A percentile compares a stretch with the other conserved stretches of the same genome.
These are phyloP conservation scores for Ceratobasidium sp. DNA, from an alignment of 1,284 basidiomycete species.

Conservation along the genomic window DNA sequence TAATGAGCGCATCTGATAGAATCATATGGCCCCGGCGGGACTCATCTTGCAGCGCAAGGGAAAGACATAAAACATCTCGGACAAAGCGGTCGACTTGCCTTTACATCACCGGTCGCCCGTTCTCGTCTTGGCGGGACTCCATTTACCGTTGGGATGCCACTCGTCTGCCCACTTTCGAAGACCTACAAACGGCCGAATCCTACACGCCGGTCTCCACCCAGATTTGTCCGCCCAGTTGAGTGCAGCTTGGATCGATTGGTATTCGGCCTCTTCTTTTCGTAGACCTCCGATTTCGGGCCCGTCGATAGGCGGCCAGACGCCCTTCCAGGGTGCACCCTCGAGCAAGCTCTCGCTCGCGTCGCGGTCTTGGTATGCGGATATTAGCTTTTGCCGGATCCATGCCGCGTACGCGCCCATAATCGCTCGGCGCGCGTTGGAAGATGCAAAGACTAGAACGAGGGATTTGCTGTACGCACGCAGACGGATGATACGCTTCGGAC, in stretches of 20 bases:
- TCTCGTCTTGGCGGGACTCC: neutral
- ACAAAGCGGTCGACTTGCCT: neutral
- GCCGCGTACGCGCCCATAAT: conserved; percentile 3
- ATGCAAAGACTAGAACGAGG: conserved; percentile 17
- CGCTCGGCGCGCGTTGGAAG: conserved; percentile 9
- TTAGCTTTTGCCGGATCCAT: conserved; percentile 2
- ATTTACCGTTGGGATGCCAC: conserved; percentile 9
- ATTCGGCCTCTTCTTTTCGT: neutral
- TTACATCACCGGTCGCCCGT: neutral
- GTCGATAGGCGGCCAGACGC: neutral
- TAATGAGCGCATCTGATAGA: neutral
- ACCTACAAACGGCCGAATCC: neutral
- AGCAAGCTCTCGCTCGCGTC: neutral
- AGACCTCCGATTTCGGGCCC: neutral
- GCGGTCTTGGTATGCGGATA: neutral
- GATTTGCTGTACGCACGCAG: neutral
- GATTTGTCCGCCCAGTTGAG: conserved; percentile 4
- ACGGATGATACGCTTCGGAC: conserved; percentile 12
- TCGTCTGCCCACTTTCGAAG: conserved; percentile 5
- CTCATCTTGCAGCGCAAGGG: conserved; percentile 6
- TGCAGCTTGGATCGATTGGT: neutral
- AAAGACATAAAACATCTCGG: neutral
- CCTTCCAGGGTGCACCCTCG: neutral
- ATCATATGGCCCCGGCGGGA: conserved; percentile 38
- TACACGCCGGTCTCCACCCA: conserved; percentile 23